Base-by-base conservation (phyloP, 768 basidiomycete species). In the Tremella fuciformis region DNA sequence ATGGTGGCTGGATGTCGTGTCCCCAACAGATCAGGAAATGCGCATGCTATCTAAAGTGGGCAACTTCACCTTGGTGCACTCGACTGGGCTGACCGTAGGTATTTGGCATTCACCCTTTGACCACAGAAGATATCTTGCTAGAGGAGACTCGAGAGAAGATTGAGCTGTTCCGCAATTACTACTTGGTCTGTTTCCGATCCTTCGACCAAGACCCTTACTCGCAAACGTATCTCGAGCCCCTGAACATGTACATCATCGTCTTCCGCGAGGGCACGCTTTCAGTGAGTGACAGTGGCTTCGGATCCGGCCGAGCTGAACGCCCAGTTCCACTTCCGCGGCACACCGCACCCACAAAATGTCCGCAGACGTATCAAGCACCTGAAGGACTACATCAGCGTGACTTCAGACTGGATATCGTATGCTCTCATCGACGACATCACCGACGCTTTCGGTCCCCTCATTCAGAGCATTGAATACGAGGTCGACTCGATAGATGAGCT, bases 71-170 rank as follows among this genome's bases (percentile, higher is more conserved):
- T n/a, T 53, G 25, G 41, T 51, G 54, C 19, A 55, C 22, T 25
- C 46, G 41, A 29, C 8, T 50, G 8, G 16, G 56, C 56, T 58
- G 54, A 65, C 49, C 2, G 9, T 61, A 96, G 93, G 92, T 94
- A 9, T 99, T 98, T 78, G 84, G 83, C 18, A 96, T 99, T 70
- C 96, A 99, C 79, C 96, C 96, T 2, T 82, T 99, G 64, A 99
- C 96, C 3, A 94, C 94, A 18, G 96, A 99, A 81, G 96, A 99
- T 81, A 98, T 99, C 74, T 86, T 89, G 71, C 96, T 98, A 88
- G 96, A 99, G 78, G 96, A 99, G 80, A 89, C 93, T 40, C 91
- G 96, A 71, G 96, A 99, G 80, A 99, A 99, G 82, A 99, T 99
- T 68, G 96, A 99, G 76, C 84, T 99, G 18, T 99, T 98, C 83